Conservation (phyloP, 495 filamentous ascomycete species). For the Recurvomyces mirabilis region DNA sequence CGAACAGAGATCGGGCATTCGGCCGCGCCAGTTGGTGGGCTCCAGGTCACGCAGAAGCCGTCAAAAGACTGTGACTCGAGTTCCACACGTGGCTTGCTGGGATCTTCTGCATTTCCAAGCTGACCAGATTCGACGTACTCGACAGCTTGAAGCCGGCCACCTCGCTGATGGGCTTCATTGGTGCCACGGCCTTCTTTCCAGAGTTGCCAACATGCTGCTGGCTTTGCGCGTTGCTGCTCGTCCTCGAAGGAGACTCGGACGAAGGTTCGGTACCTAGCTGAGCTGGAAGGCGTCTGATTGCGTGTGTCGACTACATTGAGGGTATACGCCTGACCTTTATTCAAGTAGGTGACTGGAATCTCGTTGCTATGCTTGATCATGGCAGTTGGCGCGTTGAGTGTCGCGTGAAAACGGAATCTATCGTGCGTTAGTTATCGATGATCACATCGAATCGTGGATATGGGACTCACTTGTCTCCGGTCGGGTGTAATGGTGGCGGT, state of each 20-base stretch:
- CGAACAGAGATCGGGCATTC: conserved; percentile 78
- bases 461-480: conserved; percentile 30
- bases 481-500: conserved; percentile 20
- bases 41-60: conserved; percentile 85
- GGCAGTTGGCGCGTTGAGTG: conserved; percentile 87
- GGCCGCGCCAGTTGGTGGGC: conserved; percentile 46
- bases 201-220: conserved; percentile 78
- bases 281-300: conserved; percentile 28
- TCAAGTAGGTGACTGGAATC: conserved; percentile 89
- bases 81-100: conserved; percentile 61
- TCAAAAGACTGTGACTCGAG: conserved; percentile 79
- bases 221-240: conserved; percentile 72
- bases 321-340: conserved; percentile 89
- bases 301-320: conserved; percentile 66
- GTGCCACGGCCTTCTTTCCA: conserved; percentile 92
- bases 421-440: no score
- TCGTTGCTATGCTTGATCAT: conserved; percentile 83
- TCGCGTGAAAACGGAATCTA: conserved; percentile 85
- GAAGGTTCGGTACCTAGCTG: conserved; percentile 65
- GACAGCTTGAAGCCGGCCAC: conserved; percentile 78
- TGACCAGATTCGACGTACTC: conserved; percentile 79
- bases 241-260: conserved; percentile 92
- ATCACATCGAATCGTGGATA: no score
- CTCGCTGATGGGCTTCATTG: conserved; percentile 79
- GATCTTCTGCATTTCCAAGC: conserved; percentile 50